A percentile compares a stretch with the other conserved stretches of the same genome.
Evolutionary conservation across 805 yeast species (phyloP).

Genomic region (Lipomyces sp.): DNA sequence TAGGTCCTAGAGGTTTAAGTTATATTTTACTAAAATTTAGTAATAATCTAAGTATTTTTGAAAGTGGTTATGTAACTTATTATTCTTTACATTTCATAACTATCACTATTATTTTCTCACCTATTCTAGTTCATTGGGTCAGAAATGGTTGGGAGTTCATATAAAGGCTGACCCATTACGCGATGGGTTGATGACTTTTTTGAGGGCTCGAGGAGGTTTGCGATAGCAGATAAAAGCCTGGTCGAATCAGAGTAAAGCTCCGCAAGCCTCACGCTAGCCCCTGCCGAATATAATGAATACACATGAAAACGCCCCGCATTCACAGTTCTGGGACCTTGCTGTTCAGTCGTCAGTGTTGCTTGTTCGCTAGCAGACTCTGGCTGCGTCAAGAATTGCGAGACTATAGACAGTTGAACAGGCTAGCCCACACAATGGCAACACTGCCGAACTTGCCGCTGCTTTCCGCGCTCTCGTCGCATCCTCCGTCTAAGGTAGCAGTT

Average conservation of each 20-base stretch:
- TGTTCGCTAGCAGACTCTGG: not conserved
- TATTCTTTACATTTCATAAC: no score
- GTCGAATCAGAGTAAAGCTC: not conserved
- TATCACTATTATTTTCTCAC: no score
- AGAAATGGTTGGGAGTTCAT: no score
- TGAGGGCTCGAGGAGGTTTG: not conserved
- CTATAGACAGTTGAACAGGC: not conserved
- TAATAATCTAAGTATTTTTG: no score
- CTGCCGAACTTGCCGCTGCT: constrained; percentile 33
- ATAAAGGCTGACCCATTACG: no score
- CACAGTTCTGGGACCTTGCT: not conserved
- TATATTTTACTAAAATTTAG: no score
- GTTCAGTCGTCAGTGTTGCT: not conserved
- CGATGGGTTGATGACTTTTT: no score
- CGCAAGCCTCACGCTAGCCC: not conserved
- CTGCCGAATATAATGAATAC: not conserved
- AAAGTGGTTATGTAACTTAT: no score
- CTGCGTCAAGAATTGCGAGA: not conserved
- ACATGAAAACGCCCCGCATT: not conserved
- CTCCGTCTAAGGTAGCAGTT: constrained; percentile 41
- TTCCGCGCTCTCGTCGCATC: constrained; percentile 36
- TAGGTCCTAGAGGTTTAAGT: no score
- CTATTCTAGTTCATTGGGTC: no score
- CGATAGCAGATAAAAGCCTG: not conserved
- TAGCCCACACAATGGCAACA: constrained; percentile 11